Evolutionary conservation across 768 basidiomycete genomes (phyloP), one percentile per base, ranked within the genome.

Genomic region (Serendipita indica): DNA sequence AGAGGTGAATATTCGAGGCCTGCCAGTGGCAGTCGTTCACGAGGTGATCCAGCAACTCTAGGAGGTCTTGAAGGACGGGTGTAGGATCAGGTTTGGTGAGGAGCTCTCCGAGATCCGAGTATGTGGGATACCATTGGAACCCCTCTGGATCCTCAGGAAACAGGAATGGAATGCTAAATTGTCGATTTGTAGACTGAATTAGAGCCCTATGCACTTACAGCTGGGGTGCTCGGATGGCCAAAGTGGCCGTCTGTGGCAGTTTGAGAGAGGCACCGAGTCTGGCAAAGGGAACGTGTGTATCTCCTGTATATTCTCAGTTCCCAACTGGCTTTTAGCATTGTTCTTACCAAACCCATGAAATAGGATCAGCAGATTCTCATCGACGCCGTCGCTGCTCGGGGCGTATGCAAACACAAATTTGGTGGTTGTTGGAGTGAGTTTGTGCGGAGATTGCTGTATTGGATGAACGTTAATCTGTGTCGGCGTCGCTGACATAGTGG

Each of bases 231-330:
- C 86, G 80, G 7, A 94, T 67, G 1, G 87, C 78, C n/a, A 94
- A 78, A 1, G 80, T 75, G 2, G 90, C 89, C 0, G 92, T 94
- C 67, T 93, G 90, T 0, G 91, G 92, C n/a, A 96, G 78, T 63
- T 80, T 86, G 46, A 96, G 69, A 7, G 79, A 77, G 20, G 73
- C 74, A 7, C 82, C 89, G 3, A 96, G 78, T 57, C 81, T 80
- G 32, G 76, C 73, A 67, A 96, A 94, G 1, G 89, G 88, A 2
- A 72, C 45, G 60, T 84, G 81, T 0, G 84, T 89, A 70, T 94
- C 91, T 25, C 91, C 91, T 92, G 62, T 27, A 34, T 35, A 33
- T 35, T 33, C 56, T 57, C 46, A 30, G 7, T 16, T 14, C 49
- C n/a, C 13, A 54, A 16, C 13, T 5, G 20, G 2, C 33, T 12